Base-by-base conservation (phyloP, 768 basidiomycete species). In the Lactarius tabidus region DNA sequence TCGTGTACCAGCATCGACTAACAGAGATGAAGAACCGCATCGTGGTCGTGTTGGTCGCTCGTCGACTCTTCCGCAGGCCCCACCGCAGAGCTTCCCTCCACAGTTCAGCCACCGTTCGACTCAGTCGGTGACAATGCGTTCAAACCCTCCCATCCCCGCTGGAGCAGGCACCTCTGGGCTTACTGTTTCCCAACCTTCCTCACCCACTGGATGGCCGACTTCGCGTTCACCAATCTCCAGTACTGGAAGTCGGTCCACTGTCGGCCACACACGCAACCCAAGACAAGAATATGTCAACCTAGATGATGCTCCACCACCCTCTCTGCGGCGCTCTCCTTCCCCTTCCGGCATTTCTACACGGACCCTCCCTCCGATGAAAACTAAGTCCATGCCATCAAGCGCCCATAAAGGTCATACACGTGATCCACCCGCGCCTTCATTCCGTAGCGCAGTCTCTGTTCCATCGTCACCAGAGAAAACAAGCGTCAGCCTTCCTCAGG, bases 221-320 rank as follows among this genome's bases (percentile, higher is more conserved):
- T 48, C 58, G 1, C 64, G 69, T 26, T 64, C 56, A 48, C 67
- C 64, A 23, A 53, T 15, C 28, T 48, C 60, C 31, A 23, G 61
- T 17, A 28, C 39, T 23, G 52, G 56, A 28, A 64, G 59, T n/a
- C 57, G 48, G 28, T 26, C 57, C 10, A 29, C 23, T 31, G 52
- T 59, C 51, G 36, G 45, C 29, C 66, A 57, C 29, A 28, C 57
- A 36, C 59, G 56, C 35, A 58, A 17, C 26, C 12, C 57, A 26
- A 57, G 39, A 48, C 67, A 43, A 14, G 69, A 69, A 64, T 67
- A 64, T 41, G 66, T 69, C 60, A 68, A 69, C 26, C 38, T 70
- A 33, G 69, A 70, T 62, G 69, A 70, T 15, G 63, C 69, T 18
- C 69, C 69, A 20, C 69, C 69, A 7, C 63, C 64, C 23, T 68